These are phyloP conservation scores for Fusarium vanettenii DNA, from an alignment of 2,329 filamentous ascomycete genomes.

Conservation along the genomic window DNA sequence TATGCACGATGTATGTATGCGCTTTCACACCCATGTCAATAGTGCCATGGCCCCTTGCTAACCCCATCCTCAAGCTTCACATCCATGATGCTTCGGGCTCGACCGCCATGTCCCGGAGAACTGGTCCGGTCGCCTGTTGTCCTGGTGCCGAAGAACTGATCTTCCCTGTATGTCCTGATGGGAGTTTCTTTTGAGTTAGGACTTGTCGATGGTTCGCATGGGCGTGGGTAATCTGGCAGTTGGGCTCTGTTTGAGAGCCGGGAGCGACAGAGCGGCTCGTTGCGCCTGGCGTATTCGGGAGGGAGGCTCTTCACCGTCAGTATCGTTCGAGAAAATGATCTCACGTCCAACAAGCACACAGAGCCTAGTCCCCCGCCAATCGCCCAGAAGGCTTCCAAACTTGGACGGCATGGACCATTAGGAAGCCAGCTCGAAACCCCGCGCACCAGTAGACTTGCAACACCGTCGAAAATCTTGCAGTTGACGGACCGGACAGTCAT, in stretches of 20 bases:
- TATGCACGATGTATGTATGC: slow-evolving; percentile 39
- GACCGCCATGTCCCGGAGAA: slow-evolving; percentile 12
- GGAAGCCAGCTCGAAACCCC: slow-evolving; percentile 7
- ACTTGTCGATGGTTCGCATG: background rate
- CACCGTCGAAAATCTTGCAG: slow-evolving; percentile 4
- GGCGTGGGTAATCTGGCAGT: background rate
- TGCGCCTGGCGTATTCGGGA: slow-evolving; percentile 7
- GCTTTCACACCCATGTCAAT: slow-evolving; percentile 29
- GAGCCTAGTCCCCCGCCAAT: slow-evolving; percentile 17
- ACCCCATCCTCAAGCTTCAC: slow-evolving; percentile 7
- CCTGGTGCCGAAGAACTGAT: background rate
- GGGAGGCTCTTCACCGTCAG: slow-evolving; percentile 10
- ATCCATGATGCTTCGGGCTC: slow-evolving; percentile 13
- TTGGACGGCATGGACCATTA: slow-evolving; percentile 7
- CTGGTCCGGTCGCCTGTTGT: slow-evolving; percentile 7
- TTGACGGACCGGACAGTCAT: background rate
- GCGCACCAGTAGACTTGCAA: slow-evolving; percentile 7
- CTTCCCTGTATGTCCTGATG: background rate
- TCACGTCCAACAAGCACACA: slow-evolving; percentile 11
- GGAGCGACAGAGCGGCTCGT: background rate
- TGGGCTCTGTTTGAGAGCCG: background rate
- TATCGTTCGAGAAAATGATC: slow-evolving; percentile 33
- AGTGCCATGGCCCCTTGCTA: slow-evolving; percentile 17
- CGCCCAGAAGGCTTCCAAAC: slow-evolving; percentile 3
- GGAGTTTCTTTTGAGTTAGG: background rate